Evolutionary conservation across 2,329 filamentous ascomycete genomes (phyloP).

Genomic region (Aspergillus sp.): DNA sequence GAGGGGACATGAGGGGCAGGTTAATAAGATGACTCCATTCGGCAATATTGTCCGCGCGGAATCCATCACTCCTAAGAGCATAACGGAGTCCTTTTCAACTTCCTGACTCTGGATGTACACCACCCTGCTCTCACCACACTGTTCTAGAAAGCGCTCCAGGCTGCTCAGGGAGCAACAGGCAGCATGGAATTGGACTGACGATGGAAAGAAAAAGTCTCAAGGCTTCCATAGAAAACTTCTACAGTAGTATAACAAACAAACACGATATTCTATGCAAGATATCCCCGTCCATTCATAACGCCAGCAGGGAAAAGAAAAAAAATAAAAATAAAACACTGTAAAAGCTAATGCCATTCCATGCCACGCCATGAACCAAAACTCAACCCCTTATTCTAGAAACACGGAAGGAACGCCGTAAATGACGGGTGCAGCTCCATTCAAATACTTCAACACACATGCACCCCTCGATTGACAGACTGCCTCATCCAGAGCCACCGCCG

Average conservation of each 20-base stretch:
- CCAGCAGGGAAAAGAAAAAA: too few relatives aligned
- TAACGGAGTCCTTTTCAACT: not conserved
- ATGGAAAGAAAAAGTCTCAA: too few relatives aligned
- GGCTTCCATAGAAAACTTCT: too few relatives aligned
- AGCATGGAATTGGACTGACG: too few relatives aligned
- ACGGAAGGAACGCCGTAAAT: conserved; percentile 85
- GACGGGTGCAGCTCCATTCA: conserved; percentile 88
- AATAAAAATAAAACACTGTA: not conserved
- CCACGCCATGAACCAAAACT: not conserved
- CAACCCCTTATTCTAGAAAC: conserved; percentile 49
- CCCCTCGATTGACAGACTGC: conserved; percentile 67
- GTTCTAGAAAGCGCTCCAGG: too few relatives aligned
- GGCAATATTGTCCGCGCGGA: not conserved
- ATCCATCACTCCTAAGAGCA: not conserved
- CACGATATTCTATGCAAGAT: too few relatives aligned
- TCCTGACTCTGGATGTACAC: too few relatives aligned
- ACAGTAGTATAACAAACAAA: too few relatives aligned
- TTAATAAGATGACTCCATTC: not conserved
- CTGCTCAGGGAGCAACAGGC: too few relatives aligned
- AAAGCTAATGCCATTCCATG: not conserved
- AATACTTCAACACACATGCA: conserved; percentile 78
- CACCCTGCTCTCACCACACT: too few relatives aligned
- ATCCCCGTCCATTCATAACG: too few relatives aligned
- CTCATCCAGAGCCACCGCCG: conserved; percentile 57
- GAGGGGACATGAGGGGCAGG: conserved; percentile 13